These are phyloP conservation scores for Pichia occidentalis DNA, from an alignment of 805 yeast genomes.

Conservation along the genomic window DNA sequence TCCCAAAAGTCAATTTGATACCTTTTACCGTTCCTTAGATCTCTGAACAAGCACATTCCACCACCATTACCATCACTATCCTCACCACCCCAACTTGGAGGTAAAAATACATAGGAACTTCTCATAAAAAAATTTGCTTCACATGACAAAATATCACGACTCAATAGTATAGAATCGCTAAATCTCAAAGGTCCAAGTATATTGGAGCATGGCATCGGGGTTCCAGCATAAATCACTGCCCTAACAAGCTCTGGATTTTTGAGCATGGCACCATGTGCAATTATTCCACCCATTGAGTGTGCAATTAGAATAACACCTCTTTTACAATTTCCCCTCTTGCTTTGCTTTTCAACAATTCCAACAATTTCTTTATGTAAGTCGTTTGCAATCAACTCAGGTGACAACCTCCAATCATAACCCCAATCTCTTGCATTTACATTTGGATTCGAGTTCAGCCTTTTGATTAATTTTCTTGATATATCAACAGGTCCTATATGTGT, in stretches of 20 bases:
- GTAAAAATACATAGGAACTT: conserved; percentile 72
- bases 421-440: conserved; percentile 60
- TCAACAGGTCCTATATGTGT: conserved; percentile 87
- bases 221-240: conserved; percentile 75
- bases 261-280: conserved; percentile 75
- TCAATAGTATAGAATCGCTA: conserved; percentile 74
- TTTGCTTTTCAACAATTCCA: conserved; percentile 34
- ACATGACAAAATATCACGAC: conserved; percentile 67
- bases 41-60: conserved; percentile 67
- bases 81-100: conserved; percentile 44
- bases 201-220: conserved; percentile 78
- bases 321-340: conserved; percentile 35
- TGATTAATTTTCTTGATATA: conserved; percentile 55
- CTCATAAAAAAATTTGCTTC: conserved; percentile 88
- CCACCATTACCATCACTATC: conserved; percentile 10
- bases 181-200: conserved; percentile 78
- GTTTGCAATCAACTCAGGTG: conserved; percentile 48
- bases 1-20: conserved; percentile 62
- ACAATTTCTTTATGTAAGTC: conserved; percentile 45
- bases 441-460: conserved; percentile 47
- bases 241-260: conserved; percentile 60
- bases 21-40: conserved; percentile 47
- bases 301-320: conserved; percentile 68
- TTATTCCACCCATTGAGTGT: conserved; percentile 92
- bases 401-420: conserved; percentile 93